Percentiles rank a stretch among this genome's conserved stretches.
phyloP scores from a whole-genome alignment of 371 early-diverging fungal species.

The Zopfochytrium polystomum region DNA sequence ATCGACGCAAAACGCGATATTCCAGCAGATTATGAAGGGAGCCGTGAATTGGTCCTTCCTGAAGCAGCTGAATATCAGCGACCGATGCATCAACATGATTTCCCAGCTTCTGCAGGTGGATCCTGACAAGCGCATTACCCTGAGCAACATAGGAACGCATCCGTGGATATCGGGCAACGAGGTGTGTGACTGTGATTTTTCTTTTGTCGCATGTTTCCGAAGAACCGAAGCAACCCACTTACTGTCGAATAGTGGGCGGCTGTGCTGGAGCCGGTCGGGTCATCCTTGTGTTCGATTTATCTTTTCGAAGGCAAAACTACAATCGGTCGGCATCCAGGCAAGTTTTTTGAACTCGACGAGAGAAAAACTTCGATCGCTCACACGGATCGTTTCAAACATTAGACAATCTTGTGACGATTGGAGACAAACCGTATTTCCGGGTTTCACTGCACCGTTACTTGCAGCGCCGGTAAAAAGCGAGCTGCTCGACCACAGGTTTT shows the following conservation, averaged over 20 bases:
- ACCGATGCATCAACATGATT: constrained; percentile 13
- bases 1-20: constrained; percentile 9
- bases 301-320: background rate
- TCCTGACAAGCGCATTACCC: constrained; percentile 16
- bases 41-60: constrained; percentile 19
- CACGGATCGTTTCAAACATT: too few species aligned
- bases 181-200: too few species aligned
- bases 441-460: too few species aligned
- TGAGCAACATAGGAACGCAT: constrained; percentile 13
- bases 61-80: constrained; percentile 8
- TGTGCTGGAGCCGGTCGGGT: background rate
- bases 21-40: constrained; percentile 17
- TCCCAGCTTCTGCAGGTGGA: constrained; percentile 16
- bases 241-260: background rate
- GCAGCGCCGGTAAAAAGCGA: too few species aligned
- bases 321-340: background rate
- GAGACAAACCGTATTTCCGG: too few species aligned
- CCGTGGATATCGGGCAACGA: constrained; percentile 20
- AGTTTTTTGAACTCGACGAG: background rate
- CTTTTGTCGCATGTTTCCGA: background rate
- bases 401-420: too few species aligned
- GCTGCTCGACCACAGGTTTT: too few species aligned
- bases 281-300: background rate
- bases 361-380: too few species aligned
- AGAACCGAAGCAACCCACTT: background rate